A percentile compares a stretch with the other conserved stretches of the same genome.
phyloP scores from a whole-genome alignment of 352 stramenopile species.

The Phytophthora agathidicida region DNA sequence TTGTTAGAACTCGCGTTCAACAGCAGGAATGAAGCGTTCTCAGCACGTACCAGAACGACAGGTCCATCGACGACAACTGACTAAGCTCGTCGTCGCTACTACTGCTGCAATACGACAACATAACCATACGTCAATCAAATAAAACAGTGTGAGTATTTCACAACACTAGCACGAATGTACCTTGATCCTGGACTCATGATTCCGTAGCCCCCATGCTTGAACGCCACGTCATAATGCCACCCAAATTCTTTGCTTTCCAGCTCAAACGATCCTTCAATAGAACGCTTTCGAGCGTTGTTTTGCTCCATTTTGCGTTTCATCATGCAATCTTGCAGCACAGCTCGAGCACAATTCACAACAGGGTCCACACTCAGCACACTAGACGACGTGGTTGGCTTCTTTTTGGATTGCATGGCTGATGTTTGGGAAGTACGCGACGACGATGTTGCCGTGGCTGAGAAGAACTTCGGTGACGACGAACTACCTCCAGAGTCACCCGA shows the following conservation, averaged over 20 bases:
- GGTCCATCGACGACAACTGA: slow-evolving; percentile 71
- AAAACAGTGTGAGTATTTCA: neutral
- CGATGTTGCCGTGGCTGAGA: slow-evolving; percentile 22
- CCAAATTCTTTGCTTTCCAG: slow-evolving; percentile 39
- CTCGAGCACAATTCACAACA: slow-evolving; percentile 63
- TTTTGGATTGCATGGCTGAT: slow-evolving; percentile 20
- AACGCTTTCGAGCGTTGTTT: slow-evolving; percentile 69
- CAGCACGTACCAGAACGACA: slow-evolving; percentile 59
- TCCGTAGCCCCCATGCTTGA: slow-evolving; percentile 50
- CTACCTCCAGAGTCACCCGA: neutral
- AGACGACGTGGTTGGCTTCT: slow-evolving; percentile 22
- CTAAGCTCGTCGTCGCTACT: slow-evolving; percentile 86
- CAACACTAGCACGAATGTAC: slow-evolving; percentile 30
- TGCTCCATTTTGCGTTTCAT: slow-evolving; percentile 61
- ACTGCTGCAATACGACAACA: slow-evolving; percentile 37
- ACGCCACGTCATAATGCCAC: slow-evolving; percentile 38
- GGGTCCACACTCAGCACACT: slow-evolving; percentile 56
- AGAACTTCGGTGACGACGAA: slow-evolving; percentile 32
- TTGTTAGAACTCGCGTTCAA: slow-evolving; percentile 1
- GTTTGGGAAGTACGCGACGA: slow-evolving; percentile 5
- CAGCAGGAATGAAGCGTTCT: neutral
- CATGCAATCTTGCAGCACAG: slow-evolving; percentile 77
- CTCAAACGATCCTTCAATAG: slow-evolving; percentile 56
- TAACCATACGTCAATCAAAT: neutral
- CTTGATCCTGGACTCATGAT: slow-evolving; percentile 57